Evolutionary conservation across 2,329 filamentous ascomycete genomes (phyloP).

Genomic region (Aurifilum marmelostoma): DNA sequence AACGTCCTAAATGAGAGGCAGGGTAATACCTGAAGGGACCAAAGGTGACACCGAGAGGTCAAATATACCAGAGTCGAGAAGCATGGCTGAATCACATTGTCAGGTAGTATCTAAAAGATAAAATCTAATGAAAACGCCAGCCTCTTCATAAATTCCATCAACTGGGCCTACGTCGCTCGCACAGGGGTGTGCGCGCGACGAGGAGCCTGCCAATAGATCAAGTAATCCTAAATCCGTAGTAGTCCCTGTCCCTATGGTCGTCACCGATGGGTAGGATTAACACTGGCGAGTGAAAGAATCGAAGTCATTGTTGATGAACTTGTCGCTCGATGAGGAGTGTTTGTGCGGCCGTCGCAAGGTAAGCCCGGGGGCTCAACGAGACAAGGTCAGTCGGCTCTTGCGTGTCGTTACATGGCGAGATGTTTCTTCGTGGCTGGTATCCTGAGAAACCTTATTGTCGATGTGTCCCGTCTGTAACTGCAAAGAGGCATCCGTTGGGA

Average conservation of each 20-base stretch:
- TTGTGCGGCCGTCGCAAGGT: constrained; percentile 14
- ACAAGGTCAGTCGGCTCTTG: not conserved
- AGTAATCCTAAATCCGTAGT: not conserved
- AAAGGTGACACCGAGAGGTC: not conserved
- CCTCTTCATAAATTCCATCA: constrained; percentile 4
- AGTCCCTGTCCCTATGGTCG: constrained; percentile 1
- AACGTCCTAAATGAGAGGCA: too few species aligned
- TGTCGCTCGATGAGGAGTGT: not conserved
- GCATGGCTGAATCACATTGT: not conserved
- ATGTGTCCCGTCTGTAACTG: constrained; percentile 10
- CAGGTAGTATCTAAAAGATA: not conserved
- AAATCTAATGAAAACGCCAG: not conserved
- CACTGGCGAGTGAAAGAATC: not conserved
- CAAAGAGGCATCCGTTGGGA: constrained; percentile 10
- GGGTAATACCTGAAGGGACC: too few species aligned
- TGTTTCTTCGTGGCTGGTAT: not conserved
- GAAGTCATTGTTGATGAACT: not conserved
- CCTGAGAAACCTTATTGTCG: not conserved
- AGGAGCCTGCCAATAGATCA: constrained; percentile 15
- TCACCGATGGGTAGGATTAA: constrained; percentile 11
- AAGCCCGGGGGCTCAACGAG: not conserved
- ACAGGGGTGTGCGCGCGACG: not conserved
- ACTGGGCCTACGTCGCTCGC: not conserved
- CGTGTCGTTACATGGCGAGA: not conserved
- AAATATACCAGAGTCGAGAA: not conserved